Base-by-base conservation (phyloP, 108 stramenopile genomes). In the Cyclotella atomus region DNA sequence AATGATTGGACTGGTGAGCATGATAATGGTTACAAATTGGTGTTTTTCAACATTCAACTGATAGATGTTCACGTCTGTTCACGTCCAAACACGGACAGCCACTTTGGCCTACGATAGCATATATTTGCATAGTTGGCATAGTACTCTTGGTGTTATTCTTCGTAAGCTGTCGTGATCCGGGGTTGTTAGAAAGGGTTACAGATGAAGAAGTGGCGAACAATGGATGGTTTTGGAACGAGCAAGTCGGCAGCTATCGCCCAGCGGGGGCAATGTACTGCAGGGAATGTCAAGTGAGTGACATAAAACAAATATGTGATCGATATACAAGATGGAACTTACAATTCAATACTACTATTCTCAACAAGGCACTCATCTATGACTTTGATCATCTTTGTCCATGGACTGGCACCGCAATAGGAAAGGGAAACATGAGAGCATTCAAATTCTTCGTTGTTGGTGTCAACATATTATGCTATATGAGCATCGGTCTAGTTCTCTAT, bases 161-260 rank as follows among this genome's bases (percentile, higher is more conserved):
- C 47, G 92, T 93, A 12, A 84, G 87, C 59, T 96, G 95, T 72
- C 82, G 89, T 75, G 91, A 96, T 75, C 95, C 95, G 38, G 95
- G 95, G 0, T 54, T 96, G 28, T 83, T 96, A 83, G 92, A 93
- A 63, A 70, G 92, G 25, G 91, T 88, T 17, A 85, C 83, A 15
- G 93, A 93, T 38, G 90, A 94, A 84, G 95, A 95, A 70, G 89
- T 88, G 50, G 87, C 88, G 0, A 75, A 89, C 70, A 89, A 90
- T 43, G 92, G 90, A 9, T 96, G 93, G 93, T 90, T 91, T 62
- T 96, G 91, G 91, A 96, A 94, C 68, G 95, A 96, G 65, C 92
- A 94, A 83, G 91, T 91, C 15, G 89, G 91, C 52, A 91, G 90
- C 33, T 96, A 89, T 86, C 85, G 95, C 33, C 95, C 95, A 3